Evolutionary conservation across 371 early-diverging fungal species (phyloP), one percentile per base, ranked within the genome.

Genomic region (Mucor racemosus): DNA sequence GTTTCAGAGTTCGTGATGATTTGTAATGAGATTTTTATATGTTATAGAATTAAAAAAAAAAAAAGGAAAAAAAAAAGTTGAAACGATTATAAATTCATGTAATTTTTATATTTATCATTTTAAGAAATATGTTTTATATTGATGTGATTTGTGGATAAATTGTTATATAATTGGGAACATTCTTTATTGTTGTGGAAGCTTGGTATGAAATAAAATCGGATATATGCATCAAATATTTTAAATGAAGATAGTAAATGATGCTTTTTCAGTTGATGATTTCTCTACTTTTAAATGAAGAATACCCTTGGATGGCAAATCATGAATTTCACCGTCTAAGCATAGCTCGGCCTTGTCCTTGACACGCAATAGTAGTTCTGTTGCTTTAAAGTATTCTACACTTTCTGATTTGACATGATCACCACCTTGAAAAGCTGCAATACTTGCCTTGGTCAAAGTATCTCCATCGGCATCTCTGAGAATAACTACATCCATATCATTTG

Each of bases 1-100:
- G 98, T 48, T 96, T 94, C 80, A 86, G 88, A 69, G 86, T 97
- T 62, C 91, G 94, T 74, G 75, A 86, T 42, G 95, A 94, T 78
- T 82, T 95, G 86, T 94, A 88, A 85, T 75, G 60, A 41, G 26
- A 48, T 35, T 17, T 46, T 19, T 19, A 44, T 11, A 56, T 57
- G 57, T 50, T 50, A 63, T 63, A 50, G 38, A 50, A 58, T 58
- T 40, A 34, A 55, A 46, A 58, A 36, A 60, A 7, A 10, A 33
- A 13, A 33, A 54, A 54, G 31, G 15, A 10, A 33, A 13, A 33
- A 54, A 54, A 54, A 31, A 14, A 31, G 31, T 10, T 26, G 54
- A 33, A 54, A 46, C 2, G 9, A 46, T 46, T 38, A 38, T 4
- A 38, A 10, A 38, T 9, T 19, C n/a, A 5, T 44, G n/a, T n/a